phyloP scores from a whole-genome alignment of 495 filamentous ascomycete species.

The Penicillium malachiteum region DNA sequence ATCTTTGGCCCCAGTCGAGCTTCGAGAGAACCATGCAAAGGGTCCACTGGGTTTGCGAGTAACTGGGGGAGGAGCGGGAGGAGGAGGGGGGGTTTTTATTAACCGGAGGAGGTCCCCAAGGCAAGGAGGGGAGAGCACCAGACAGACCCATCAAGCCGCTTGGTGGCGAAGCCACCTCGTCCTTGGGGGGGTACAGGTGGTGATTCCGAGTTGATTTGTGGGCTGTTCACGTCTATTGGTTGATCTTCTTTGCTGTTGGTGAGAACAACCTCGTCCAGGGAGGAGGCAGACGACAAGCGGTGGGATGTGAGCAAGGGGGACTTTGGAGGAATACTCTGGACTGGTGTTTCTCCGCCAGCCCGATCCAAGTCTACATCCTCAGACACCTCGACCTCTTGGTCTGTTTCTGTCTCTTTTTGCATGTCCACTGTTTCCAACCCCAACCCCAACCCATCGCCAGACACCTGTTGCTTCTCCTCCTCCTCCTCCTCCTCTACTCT shows the following conservation, averaged over 20 bases:
- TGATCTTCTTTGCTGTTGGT: conserved; percentile 53
- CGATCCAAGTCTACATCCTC: conserved; percentile 10
- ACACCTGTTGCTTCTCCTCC: conserved; percentile 6
- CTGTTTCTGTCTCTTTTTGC: conserved; percentile 10
- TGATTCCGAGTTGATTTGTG: conserved; percentile 35
- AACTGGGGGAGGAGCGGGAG: conserved; percentile 45
- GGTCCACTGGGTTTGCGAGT: conserved; percentile 73
- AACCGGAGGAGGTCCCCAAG: conserved; percentile 46
- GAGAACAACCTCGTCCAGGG: conserved; percentile 70
- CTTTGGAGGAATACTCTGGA: conserved; percentile 38
- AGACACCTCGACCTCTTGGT: conserved; percentile 13
- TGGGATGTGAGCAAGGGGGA: conserved; percentile 60
- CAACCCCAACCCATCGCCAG: conserved; percentile 9
- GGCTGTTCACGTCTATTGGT: conserved; percentile 18
- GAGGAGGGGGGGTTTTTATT: conserved; percentile 36
- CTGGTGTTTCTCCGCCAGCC: conserved; percentile 30
- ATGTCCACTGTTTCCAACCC: conserved; percentile 8
- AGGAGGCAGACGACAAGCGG: conserved; percentile 58
- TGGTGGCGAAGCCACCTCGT: conserved; percentile 42
- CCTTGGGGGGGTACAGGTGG: conserved; percentile 52
- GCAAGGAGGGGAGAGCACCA: conserved; percentile 49
- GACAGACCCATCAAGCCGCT: conserved; percentile 49
- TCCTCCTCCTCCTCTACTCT: conserved; percentile 6
- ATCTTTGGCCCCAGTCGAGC: conserved; percentile 61
- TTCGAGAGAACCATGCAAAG: conserved; percentile 83